Percentiles rank a stretch among this genome's conserved stretches.
Conservation (phyloP, 2,329 filamentous ascomycete species). For the Microsporum ferrugineum region DNA sequence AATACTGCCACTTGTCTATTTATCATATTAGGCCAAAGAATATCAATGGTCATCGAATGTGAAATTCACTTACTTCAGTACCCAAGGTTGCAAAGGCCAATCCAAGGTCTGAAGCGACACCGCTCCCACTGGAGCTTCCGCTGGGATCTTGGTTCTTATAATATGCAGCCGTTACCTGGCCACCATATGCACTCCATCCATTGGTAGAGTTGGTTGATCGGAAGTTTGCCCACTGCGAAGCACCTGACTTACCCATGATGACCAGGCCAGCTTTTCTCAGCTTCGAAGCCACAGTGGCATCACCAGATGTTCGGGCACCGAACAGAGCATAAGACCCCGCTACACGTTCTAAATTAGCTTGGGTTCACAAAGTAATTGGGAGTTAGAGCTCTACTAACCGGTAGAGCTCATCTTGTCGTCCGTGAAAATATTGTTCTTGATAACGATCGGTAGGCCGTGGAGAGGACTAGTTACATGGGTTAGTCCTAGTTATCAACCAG, state of each 20-base stretch:
- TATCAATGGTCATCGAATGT: neutral
- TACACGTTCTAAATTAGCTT: constrained; percentile 1
- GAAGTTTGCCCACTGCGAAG: constrained; percentile 56
- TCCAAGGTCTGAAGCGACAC: constrained; percentile 48
- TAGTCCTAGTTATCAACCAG: neutral
- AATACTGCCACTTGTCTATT: constrained; percentile 50
- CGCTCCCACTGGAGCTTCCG: constrained; percentile 53
- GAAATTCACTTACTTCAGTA: constrained; percentile 37
- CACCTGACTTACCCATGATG: constrained; percentile 54
- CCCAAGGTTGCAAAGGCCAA: constrained; percentile 49
- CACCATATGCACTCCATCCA: constrained; percentile 55
- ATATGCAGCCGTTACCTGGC: constrained; percentile 52
- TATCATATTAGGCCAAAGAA: neutral
- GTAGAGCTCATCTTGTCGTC: constrained; percentile 58
- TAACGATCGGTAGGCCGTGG: constrained; percentile 58
- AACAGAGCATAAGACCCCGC: constrained; percentile 54
- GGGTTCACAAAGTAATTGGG: constrained; percentile 35
- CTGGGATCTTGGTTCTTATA: constrained; percentile 50
- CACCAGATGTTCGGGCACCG: constrained; percentile 45
- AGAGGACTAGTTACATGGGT: constrained; percentile 39
- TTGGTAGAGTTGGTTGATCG: constrained; percentile 44
- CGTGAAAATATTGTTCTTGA: constrained; percentile 58
- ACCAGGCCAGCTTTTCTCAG: constrained; percentile 51
- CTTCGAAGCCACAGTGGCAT: constrained; percentile 49
- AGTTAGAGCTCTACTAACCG: constrained; percentile 31